These are phyloP conservation scores for Backusella parvicylindrica DNA, from an alignment of 192 early-diverging fungal genomes.

Conservation along the genomic window DNA sequence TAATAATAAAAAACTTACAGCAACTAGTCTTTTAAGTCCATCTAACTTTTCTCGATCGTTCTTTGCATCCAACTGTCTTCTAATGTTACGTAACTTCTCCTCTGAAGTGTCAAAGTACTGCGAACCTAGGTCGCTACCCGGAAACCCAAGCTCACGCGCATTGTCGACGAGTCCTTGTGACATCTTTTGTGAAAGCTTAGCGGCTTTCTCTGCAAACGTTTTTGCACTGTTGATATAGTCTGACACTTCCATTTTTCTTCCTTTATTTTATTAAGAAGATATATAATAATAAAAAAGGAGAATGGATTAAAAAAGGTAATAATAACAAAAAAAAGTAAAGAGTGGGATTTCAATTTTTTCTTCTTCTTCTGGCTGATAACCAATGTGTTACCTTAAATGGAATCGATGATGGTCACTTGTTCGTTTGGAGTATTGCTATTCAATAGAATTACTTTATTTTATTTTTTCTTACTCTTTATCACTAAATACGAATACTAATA, in stretches of 20 bases:
- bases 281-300: not conserved
- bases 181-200: conserved; percentile 73
- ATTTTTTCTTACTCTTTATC: no score
- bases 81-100: conserved; percentile 74
- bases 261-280: not conserved
- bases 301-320: not conserved
- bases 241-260: conserved; percentile 28
- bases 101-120: conserved; percentile 92
- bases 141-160: conserved; percentile 80
- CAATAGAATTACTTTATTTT: no score
- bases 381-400: no score
- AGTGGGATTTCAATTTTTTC: not conserved
- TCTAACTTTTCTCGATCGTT: conserved; percentile 91
- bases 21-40: conserved; percentile 88
- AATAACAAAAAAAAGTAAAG: not conserved
- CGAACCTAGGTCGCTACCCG: conserved; percentile 51
- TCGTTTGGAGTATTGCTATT: no score
- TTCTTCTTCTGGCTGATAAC: no score
- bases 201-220: conserved; percentile 74
- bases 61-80: conserved; percentile 72
- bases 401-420: no score
- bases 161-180: conserved; percentile 86
- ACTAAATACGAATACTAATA: no score
- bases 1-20: conserved; percentile 45
- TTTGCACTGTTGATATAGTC: conserved; percentile 65